Base-by-base conservation (phyloP, 1,284 basidiomycete species). In the Stygiomarasmius scandens region DNA sequence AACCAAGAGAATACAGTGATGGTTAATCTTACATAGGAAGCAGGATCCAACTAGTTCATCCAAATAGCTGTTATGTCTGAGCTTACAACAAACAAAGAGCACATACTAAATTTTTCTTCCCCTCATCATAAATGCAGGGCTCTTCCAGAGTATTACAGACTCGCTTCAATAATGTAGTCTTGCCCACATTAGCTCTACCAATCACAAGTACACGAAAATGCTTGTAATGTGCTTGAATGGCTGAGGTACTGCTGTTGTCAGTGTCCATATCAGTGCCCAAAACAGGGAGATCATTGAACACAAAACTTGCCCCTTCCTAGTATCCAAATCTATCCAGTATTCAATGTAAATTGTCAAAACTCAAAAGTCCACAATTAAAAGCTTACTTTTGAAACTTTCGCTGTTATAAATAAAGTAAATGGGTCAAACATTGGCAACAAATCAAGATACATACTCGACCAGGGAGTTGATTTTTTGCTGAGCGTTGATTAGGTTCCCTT, bases 181-280 rank as follows among this genome's bases (percentile, higher is more conserved):
- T 58, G 29, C 56, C 56, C n/a, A 51, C 50, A 32, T 58, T 58
- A 22, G 41, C 47, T 29, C 51, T 48, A 10, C 56, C 56, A 51
- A 58, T 58, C 2, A 58, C 56, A n/a, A 58, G 44, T 23, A 58
- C 25, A 23, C 56, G 56, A 49, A 53, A 53, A n/a, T 19, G 38
- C 38, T 41, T 32, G 29, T 32, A 32, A 16, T 5, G n/a, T 4
- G 4, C n/a, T 19, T 19, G 38, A 41, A 41, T 19, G 32, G 32
- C 32, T 34, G 32, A 34, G 14, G 14, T 14, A 14, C 14, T 34
- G 38, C 16, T 41, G 38, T 41, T 16, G 16, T 9, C n/a, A 19
- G 8, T 41, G 38, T 41, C 38, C 38, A 41, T 41, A 19, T n/a
- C 16, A n/a, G 16, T 41, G 38, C 16, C 16, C 16, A 16, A 5